Evolutionary conservation across 352 stramenopile genomes (phyloP).

Genomic region (Thalassiosira pacifica): DNA sequence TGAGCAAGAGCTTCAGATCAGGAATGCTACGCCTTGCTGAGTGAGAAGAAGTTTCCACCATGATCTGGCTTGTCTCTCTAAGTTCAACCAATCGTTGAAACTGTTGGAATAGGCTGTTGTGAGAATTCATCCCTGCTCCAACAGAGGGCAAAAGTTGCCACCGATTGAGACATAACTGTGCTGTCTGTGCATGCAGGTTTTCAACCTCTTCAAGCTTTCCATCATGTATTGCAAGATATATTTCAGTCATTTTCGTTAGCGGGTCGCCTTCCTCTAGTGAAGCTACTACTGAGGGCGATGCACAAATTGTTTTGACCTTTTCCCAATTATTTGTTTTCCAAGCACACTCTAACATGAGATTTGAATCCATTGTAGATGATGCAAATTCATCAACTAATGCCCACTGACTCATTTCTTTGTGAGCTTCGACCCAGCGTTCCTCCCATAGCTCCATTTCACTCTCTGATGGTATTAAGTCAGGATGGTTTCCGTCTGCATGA

Average conservation of each 20-base stretch:
- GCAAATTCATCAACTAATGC: slow-evolving; percentile 81
- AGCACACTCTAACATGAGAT: slow-evolving; percentile 78
- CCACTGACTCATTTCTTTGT: slow-evolving; percentile 85
- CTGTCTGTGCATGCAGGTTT: slow-evolving; percentile 84
- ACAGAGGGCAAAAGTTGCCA: slow-evolving; percentile 84
- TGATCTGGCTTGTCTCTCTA: slow-evolving; percentile 86
- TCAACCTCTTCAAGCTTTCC: slow-evolving; percentile 85
- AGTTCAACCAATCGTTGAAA: slow-evolving; percentile 88
- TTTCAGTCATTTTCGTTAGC: slow-evolving; percentile 84
- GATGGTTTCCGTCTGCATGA: slow-evolving; percentile 53
- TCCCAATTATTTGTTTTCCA: slow-evolving; percentile 87
- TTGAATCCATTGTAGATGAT: slow-evolving; percentile 55
- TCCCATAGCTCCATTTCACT: slow-evolving; percentile 85
- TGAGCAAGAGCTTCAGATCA: slow-evolving; percentile 78
- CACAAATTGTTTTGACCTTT: slow-evolving; percentile 73
- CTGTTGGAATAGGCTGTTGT: slow-evolving; percentile 79
- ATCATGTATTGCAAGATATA: slow-evolving; percentile 83
- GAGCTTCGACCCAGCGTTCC: slow-evolving; percentile 81
- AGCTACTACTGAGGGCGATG: slow-evolving; percentile 69
- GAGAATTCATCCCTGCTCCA: slow-evolving; percentile 67
- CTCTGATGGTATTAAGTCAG: slow-evolving; percentile 63
- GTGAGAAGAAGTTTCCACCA: slow-evolving; percentile 84
- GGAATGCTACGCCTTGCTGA: slow-evolving; percentile 78
- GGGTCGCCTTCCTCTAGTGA: slow-evolving; percentile 79
- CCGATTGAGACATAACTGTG: slow-evolving; percentile 80